Conservation (phyloP, 495 filamentous ascomycete species). For the Trichoderma orchidacearum region DNA sequence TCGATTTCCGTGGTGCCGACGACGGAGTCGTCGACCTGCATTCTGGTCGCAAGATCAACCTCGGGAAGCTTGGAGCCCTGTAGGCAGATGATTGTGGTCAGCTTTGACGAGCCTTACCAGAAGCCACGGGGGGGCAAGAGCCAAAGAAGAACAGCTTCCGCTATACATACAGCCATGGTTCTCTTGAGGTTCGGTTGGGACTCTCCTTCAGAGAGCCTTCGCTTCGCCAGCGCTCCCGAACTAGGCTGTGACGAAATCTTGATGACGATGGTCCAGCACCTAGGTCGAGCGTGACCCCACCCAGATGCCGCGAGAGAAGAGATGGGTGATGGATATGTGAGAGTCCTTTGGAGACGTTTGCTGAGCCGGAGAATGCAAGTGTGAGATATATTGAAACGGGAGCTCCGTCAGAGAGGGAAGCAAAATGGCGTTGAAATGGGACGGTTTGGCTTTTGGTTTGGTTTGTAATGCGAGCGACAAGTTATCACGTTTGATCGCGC, state of each 20-base stretch:
- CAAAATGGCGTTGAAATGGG: neutral
- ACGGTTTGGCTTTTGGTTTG: neutral
- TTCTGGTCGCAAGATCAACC: slow-evolving; percentile 54
- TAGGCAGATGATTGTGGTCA: slow-evolving; percentile 10
- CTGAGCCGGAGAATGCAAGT: neutral
- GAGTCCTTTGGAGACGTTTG: neutral
- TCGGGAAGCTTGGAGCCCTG: slow-evolving; percentile 32
- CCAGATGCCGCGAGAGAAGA: neutral
- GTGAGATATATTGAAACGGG: too few relatives aligned
- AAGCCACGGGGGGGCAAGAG: neutral
- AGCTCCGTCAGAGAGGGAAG: neutral
- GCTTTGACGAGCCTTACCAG: neutral
- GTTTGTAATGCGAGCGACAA: neutral
- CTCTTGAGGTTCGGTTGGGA: slow-evolving; percentile 61
- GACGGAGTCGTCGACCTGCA: slow-evolving; percentile 66
- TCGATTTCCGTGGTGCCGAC: slow-evolving; percentile 60
- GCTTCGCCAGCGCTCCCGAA: slow-evolving; percentile 52
- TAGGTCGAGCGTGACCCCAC: slow-evolving; percentile 1
- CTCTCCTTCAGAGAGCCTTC: slow-evolving; percentile 70
- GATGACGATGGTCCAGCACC: neutral
- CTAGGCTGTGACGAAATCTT: slow-evolving; percentile 1
- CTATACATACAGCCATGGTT: slow-evolving; percentile 78
- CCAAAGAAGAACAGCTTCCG: too few relatives aligned
- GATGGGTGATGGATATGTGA: neutral
- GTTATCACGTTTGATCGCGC: neutral